These are phyloP conservation scores for Heterobasidion parviporum DNA, from an alignment of 1,284 basidiomycete species.

Conservation along the genomic window DNA sequence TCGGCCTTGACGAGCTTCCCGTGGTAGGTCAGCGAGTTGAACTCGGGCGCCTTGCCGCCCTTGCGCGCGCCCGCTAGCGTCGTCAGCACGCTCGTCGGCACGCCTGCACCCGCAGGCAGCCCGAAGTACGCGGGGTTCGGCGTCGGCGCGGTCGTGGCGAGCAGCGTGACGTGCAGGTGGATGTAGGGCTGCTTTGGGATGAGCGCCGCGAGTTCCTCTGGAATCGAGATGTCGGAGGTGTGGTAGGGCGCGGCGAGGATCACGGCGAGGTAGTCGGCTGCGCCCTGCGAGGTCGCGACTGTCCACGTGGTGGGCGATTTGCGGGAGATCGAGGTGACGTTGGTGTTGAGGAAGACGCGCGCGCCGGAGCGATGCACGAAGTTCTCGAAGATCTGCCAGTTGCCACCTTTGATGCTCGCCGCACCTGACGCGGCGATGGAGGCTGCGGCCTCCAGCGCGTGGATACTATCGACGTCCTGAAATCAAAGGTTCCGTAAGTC, in stretches of 20 bases:
- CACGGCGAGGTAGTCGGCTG: constrained; percentile 48
- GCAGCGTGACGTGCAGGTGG: constrained; percentile 81
- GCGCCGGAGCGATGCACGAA: constrained; percentile 72
- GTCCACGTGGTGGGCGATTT: constrained; percentile 35
- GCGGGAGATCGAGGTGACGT: constrained; percentile 43
- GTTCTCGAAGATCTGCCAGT: constrained; percentile 79
- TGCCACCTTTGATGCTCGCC: constrained; percentile 68
- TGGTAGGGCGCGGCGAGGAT: constrained; percentile 77
- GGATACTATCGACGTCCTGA: constrained; percentile 67
- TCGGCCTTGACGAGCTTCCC: constrained; percentile 36
- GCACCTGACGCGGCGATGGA: constrained; percentile 74
- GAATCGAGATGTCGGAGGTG: constrained; percentile 47
- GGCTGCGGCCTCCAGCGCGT: constrained; percentile 71
- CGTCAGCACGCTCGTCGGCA: constrained; percentile 72
- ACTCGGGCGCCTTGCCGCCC: constrained; percentile 58
- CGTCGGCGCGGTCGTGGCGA: constrained; percentile 65
- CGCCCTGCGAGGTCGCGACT: constrained; percentile 25
- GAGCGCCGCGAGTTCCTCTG: constrained; percentile 33
- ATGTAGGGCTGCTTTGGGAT: constrained; percentile 73
- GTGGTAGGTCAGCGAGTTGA: constrained; percentile 88
- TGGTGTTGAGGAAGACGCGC: constrained; percentile 58
- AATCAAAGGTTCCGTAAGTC: not conserved
- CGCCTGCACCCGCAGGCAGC: constrained; percentile 30
- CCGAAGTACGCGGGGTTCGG: constrained; percentile 72
- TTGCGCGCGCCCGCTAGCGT: constrained; percentile 48